Conservation (phyloP, 345 rosid species). For the Sapria himalayana region DNA sequence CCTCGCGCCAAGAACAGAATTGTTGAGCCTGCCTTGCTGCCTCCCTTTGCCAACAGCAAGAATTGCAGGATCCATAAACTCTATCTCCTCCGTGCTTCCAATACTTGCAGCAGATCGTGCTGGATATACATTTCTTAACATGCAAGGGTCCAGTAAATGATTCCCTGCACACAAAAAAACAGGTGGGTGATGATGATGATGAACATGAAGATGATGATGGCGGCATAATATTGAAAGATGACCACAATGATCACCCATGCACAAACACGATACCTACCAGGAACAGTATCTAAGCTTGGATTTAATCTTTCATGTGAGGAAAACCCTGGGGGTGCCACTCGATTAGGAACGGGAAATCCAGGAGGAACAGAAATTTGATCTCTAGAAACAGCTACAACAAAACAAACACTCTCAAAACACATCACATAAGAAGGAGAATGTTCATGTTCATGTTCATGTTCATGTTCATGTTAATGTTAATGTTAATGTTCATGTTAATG, state of each 20-base stretch:
- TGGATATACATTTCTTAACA: constrained; percentile 30
- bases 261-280: constrained; percentile 24
- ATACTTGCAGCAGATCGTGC: constrained; percentile 19
- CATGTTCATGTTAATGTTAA: not conserved
- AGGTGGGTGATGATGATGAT: not conserved
- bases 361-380: constrained; percentile 69
- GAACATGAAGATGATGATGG: not conserved
- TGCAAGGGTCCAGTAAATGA: constrained; percentile 24
- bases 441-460: not conserved
- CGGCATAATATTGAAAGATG: not conserved
- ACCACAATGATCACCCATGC: not conserved
- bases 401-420: not conserved
- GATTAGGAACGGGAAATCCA: constrained; percentile 59
- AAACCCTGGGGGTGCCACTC: constrained; percentile 91
- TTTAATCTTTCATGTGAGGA: constrained; percentile 41
- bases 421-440: not conserved
- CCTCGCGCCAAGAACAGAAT: constrained; percentile 34
- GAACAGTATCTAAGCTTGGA: constrained; percentile 20
- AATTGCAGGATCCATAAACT: constrained; percentile 84
- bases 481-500: too few relatives aligned
- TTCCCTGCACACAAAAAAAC: constrained; percentile 22
- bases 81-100: constrained; percentile 35
- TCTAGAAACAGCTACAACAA: constrained; percentile 22
- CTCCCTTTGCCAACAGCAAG: constrained; percentile 83
- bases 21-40: constrained; percentile 30